A percentile compares a stretch with the other conserved stretches of the same genome.
phyloP scores from a whole-genome alignment of 352 stramenopile genomes.

The Thraustochytrium striatum region DNA sequence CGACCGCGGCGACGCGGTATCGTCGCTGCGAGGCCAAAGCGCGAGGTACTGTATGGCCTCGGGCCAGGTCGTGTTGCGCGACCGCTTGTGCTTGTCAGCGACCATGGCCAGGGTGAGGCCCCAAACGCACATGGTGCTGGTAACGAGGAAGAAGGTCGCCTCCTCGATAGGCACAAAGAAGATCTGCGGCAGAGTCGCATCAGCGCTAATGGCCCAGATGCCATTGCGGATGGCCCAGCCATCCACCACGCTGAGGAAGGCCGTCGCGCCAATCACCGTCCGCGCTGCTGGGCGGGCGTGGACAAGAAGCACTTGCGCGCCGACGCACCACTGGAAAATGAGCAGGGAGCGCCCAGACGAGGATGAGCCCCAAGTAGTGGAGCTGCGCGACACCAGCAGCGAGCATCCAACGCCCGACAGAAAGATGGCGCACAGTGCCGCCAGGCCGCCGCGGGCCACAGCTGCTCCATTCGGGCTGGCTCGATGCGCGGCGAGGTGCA shows the following conservation, averaged over 20 bases:
- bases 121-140: slow-evolving; percentile 28
- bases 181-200: not conserved
- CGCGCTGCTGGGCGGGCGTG: not conserved
- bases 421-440: not conserved
- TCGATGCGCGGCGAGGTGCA: no score
- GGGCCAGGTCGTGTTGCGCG: not conserved
- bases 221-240: slow-evolving; percentile 20
- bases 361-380: slow-evolving; percentile 37
- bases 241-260: slow-evolving; percentile 12
- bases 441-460: not conserved
- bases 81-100: not conserved
- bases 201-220: slow-evolving; percentile 18
- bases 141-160: slow-evolving; percentile 29
- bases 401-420: not conserved
- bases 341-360: slow-evolving; percentile 9
- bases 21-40: no score
- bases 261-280: not conserved
- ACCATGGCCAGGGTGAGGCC: slow-evolving; percentile 40
- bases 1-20: no score
- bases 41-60: not conserved
- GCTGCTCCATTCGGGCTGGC: not conserved
- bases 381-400: not conserved
- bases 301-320: not conserved
- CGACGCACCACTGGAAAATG: slow-evolving; percentile 17
- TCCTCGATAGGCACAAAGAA: slow-evolving; percentile 4